Evolutionary conservation across 495 filamentous ascomycete genomes (phyloP), one percentile per base, ranked within the genome.

Genomic region (Chaetomium tenue): DNA sequence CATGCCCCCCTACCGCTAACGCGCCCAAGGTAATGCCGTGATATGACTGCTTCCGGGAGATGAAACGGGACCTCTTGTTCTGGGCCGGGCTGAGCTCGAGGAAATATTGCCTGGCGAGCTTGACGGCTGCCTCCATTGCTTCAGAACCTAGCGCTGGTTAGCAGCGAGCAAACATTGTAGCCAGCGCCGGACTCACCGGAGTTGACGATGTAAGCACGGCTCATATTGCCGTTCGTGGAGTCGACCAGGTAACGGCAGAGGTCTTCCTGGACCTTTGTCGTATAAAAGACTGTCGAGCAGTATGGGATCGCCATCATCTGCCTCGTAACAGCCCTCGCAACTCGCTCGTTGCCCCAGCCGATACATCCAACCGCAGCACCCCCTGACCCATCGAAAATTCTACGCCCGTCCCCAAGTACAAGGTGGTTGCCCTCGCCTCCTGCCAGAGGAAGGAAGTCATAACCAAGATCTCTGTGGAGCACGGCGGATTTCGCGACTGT

Each of bases 21-120:
- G 87, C 81, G 0, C 89, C 89, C 1, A 92, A 75, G 0, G 89
- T 92, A 22, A 80, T 87, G 7, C 90, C 90, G 64, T 93, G 90
- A 67, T 91, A 93, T n/a, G 87, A 89, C 23, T 86, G 83, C 53
- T 81, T 78, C 13, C 90, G 78, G 16, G 85, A 81, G 62, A 93
- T 89, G 76, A 88, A 89, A n/a, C 81, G 79, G 2, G 75, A 73
- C 56, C 82, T 70, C 39, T 78, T 68, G 4, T 71, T 66, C 58
- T 80, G 1, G 66, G 47, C 5, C 63, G 65, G 23, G 53, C 65
- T 23, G 67, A 58, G 70, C 74, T 90, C 87, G 6, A 86, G 77
- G 66, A 82, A 88, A 66, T 87, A 91, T 71, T 92, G 89, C 15
- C 84, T 80, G 22, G 87, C 83, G 11, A 91, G 76, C 67, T 92